phyloP scores from a whole-genome alignment of 805 yeast genomes.

The Myxozyma geophila region DNA sequence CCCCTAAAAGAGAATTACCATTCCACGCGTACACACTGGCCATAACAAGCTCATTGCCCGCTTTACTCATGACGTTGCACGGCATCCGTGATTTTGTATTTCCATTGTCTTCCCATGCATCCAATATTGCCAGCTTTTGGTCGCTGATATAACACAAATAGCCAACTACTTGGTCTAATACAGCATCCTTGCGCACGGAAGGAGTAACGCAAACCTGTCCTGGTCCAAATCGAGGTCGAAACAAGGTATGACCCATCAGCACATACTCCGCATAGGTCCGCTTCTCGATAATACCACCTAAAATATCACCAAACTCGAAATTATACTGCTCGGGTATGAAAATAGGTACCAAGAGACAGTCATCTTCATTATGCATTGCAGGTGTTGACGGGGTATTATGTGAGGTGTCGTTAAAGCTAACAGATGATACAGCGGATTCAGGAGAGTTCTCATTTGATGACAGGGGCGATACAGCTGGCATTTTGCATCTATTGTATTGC shows the following conservation, averaged over 20 bases:
- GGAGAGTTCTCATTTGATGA: background rate
- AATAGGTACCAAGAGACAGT: slow-evolving; percentile 2
- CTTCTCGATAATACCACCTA: background rate
- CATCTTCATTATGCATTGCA: background rate
- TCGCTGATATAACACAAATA: slow-evolving; percentile 6
- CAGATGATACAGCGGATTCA: background rate
- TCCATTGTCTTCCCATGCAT: slow-evolving; percentile 31
- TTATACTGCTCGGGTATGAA: slow-evolving; percentile 14
- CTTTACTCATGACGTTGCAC: slow-evolving; percentile 9
- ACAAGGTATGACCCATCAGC: slow-evolving; percentile 10
- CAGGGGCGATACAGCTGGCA: background rate
- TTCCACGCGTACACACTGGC: slow-evolving; percentile 26
- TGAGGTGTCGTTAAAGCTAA: background rate
- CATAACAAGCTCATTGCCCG: background rate
- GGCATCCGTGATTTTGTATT: slow-evolving; percentile 13
- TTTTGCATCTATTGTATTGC: background rate
- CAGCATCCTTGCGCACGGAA: background rate
- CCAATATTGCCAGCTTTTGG: slow-evolving; percentile 2
- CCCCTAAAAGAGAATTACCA: slow-evolving; percentile 30
- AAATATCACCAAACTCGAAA: slow-evolving; percentile 1
- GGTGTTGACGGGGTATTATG: slow-evolving; percentile 15
- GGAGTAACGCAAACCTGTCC: slow-evolving; percentile 12
- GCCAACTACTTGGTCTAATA: slow-evolving; percentile 6
- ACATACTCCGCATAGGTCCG: slow-evolving; percentile 9
- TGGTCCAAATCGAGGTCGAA: slow-evolving; percentile 21